These are phyloP conservation scores for Priceomyces medius DNA, from an alignment of 805 yeast species.

Conservation along the genomic window DNA sequence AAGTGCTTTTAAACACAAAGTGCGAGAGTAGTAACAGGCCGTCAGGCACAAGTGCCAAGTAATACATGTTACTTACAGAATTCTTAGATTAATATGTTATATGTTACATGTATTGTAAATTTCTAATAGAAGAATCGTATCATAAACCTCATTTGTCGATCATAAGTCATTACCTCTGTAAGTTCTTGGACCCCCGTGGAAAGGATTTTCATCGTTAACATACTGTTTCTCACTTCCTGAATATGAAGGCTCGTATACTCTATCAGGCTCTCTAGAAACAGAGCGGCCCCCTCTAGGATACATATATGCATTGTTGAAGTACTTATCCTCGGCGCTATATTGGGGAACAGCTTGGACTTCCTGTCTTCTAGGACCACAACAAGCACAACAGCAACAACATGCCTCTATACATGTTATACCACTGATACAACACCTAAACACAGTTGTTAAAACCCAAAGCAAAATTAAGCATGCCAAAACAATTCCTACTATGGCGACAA, in stretches of 20 bases:
- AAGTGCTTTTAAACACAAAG: too few relatives aligned
- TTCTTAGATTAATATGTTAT: too few relatives aligned
- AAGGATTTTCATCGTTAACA: slow-evolving; percentile 6
- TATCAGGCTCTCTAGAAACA: slow-evolving; percentile 6
- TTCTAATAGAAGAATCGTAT: too few relatives aligned
- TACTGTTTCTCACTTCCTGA: neutral
- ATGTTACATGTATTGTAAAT: too few relatives aligned
- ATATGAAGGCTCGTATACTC: slow-evolving; percentile 2
- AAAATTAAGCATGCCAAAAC: slow-evolving; percentile 53
- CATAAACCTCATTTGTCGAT: neutral
- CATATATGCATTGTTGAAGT: slow-evolving; percentile 35
- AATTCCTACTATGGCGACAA: slow-evolving; percentile 73
- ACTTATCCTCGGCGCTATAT: slow-evolving; percentile 35
- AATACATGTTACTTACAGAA: too few relatives aligned
- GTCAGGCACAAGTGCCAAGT: too few relatives aligned
- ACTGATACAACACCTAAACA: slow-evolving; percentile 60
- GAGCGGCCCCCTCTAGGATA: slow-evolving; percentile 21
- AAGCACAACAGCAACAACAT: slow-evolving; percentile 50
- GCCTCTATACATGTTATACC: slow-evolving; percentile 45
- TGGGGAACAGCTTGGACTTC: slow-evolving; percentile 2
- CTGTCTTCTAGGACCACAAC: slow-evolving; percentile 15
- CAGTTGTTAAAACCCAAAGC: slow-evolving; percentile 55
- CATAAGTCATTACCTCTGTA: neutral
- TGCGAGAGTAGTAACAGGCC: too few relatives aligned
- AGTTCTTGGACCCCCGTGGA: slow-evolving; percentile 3